Base-by-base conservation (phyloP, 495 filamentous ascomycete species). In the Cercophora sp. region DNA sequence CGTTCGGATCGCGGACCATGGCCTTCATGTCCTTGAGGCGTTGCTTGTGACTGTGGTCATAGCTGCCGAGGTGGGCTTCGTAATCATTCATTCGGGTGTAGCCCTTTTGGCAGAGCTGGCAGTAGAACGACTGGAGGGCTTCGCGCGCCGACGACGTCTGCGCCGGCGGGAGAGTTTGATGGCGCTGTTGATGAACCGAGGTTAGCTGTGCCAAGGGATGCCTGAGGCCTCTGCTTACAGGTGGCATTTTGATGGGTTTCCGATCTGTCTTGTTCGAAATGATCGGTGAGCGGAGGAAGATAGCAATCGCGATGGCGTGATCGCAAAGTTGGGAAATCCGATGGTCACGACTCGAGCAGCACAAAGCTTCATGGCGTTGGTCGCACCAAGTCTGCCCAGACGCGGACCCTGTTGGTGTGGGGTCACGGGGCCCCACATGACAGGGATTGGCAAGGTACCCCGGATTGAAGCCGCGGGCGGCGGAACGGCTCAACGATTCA, bases 81-180 rank as follows among this genome's bases (percentile, higher is more conserved):
- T 82, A 86, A 55, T 87, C 84, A 60, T 84, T 83, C 76, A 83
- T 82, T 48, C 84, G 83, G 11, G 71, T 73, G 68, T 88, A 88
- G 56, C 83, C 82, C 69, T 88, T 85, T 34, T 75, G 70, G 62
- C 85, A 88, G 50, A 88, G 70, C 35, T 84, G 76, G 72, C 86
- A 98, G 70, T 88, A 90, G 73, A 98, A 96, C 23, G 88, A 82
- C 58, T 87, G 88, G n/a, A 86, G 76, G 4, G 92, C 92, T 60
- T 90, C 88, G 29, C 89, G 84, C 1, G 92, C 92, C 29, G 86
- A 88, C 55, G 91, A 85, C 3, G 92, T 96, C 71, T 91, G 70
- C 36, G 75, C 74, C 45, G 75, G 77, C 27, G 72, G 79, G 22
- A 76, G 76, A 47, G 72, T 79, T 66, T 70, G 76, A 60, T 71